Conservation (phyloP, 1,284 basidiomycete species). For the Mycosarcoma maydis region DNA sequence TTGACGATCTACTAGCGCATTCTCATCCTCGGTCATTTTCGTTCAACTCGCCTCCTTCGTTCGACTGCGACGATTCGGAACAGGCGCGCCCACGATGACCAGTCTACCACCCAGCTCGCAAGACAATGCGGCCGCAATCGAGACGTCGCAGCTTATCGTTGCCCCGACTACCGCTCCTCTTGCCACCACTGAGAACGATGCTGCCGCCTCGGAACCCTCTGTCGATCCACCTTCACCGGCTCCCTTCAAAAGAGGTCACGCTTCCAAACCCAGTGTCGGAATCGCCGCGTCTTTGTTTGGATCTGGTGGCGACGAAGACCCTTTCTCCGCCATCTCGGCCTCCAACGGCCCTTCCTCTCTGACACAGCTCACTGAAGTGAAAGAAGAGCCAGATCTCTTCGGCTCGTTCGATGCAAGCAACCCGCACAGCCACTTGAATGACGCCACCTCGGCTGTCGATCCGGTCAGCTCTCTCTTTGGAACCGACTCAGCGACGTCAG, state of each 20-base stretch:
- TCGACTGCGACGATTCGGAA: background rate
- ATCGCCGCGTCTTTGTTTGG: constrained; percentile 59
- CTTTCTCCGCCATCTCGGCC: constrained; percentile 45
- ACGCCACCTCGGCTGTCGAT: constrained; percentile 4
- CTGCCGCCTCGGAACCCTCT: background rate
- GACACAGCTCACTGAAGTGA: constrained; percentile 16
- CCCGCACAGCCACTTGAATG: background rate
- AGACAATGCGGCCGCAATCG: constrained; percentile 1
- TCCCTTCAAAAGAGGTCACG: constrained; percentile 35
- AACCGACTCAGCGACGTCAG: constrained; percentile 6
- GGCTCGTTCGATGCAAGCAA: constrained; percentile 4
- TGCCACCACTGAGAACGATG: constrained; percentile 1
- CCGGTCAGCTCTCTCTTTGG: constrained; percentile 22
- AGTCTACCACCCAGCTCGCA: constrained; percentile 11
- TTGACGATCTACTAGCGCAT: constrained; percentile 27
- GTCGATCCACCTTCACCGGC: constrained; percentile 3
- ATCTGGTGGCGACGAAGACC: constrained; percentile 52
- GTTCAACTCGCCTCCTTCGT: background rate
- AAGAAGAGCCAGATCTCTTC: constrained; percentile 37
- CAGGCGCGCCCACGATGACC: constrained; percentile 13
- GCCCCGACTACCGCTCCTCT: constrained; percentile 1
- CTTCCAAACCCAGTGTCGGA: constrained; percentile 52
- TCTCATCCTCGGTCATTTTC: no score
- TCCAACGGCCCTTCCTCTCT: constrained; percentile 20
- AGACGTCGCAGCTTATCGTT: background rate